phyloP scores from a whole-genome alignment of 805 yeast species.

The Suhomyces pyralidae region DNA sequence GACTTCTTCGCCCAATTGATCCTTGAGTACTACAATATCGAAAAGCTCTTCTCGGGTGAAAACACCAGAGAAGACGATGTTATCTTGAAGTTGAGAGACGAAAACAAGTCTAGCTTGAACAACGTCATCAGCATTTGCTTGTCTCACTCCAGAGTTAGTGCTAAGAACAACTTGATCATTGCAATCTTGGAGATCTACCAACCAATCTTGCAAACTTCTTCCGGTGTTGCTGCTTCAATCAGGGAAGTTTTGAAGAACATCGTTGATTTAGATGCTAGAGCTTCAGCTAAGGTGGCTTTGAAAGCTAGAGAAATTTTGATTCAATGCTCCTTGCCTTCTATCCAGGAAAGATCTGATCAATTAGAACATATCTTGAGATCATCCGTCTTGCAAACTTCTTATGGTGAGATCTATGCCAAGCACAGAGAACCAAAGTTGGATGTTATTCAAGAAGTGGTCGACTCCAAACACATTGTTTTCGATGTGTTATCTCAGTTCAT shows the following conservation, averaged over 20 bases:
- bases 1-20: conserved; percentile 66
- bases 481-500: conserved; percentile 94
- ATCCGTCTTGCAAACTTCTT: conserved; percentile 83
- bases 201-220: conserved; percentile 69
- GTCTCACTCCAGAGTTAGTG: conserved; percentile 90
- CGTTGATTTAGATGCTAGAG: conserved; percentile 86
- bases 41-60: conserved; percentile 71
- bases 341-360: conserved; percentile 94
- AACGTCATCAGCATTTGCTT: conserved; percentile 71
- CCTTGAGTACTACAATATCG: conserved; percentile 72
- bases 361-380: conserved; percentile 92
- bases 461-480: conserved; percentile 92
- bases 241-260: conserved; percentile 71
- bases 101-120: conserved; percentile 69
- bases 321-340: conserved; percentile 95
- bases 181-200: conserved; percentile 84
- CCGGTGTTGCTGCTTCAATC: conserved; percentile 60
- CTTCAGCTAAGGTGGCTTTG: conserved; percentile 88
- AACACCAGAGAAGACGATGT: conserved; percentile 85
- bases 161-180: conserved; percentile 84
- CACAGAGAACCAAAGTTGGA: conserved; percentile 81
- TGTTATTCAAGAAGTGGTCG: conserved; percentile 85
- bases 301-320: conserved; percentile 95
- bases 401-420: conserved; percentile 76
- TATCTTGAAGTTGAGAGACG: conserved; percentile 81